Conservation (phyloP, 2,329 filamentous ascomycete genomes). For the Hypoxylon sp. region DNA sequence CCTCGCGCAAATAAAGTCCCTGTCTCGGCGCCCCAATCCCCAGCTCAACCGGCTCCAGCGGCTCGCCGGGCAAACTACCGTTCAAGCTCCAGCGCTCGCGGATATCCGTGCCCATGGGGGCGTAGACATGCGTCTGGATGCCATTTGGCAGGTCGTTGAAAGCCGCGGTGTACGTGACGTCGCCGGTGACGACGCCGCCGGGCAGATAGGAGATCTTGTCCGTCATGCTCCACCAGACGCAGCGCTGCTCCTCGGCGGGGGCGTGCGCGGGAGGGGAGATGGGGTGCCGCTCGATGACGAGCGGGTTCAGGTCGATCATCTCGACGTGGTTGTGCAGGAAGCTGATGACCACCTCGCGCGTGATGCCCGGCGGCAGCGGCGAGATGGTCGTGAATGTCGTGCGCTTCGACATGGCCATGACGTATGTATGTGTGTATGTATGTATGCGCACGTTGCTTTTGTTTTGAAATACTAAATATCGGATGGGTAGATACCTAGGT, state of each 20-base stretch:
- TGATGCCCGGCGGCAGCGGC: constrained; percentile 77
- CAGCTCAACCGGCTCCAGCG: constrained; percentile 74
- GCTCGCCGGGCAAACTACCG: constrained; percentile 80
- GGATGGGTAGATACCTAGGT: background rate
- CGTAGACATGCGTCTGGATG: constrained; percentile 86
- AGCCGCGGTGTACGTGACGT: constrained; percentile 83
- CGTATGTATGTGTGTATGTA: background rate
- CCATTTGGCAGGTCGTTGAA: constrained; percentile 82
- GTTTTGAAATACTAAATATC: background rate
- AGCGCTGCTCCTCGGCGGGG: constrained; percentile 77
- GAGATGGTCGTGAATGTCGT: constrained; percentile 83
- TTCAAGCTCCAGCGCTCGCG: constrained; percentile 83
- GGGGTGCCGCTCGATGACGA: constrained; percentile 79
- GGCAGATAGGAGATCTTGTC: constrained; percentile 84
- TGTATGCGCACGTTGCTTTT: background rate
- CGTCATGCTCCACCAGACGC: constrained; percentile 83
- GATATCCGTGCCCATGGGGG: constrained; percentile 85
- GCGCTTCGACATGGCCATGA: constrained; percentile 74
- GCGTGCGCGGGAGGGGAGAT: constrained; percentile 78
- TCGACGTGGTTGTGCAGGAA: constrained; percentile 83
- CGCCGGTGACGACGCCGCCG: constrained; percentile 73
- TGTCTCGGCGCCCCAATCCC: constrained; percentile 74
- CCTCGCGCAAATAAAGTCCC: constrained; percentile 84
- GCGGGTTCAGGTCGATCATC: constrained; percentile 91
- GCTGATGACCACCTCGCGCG: constrained; percentile 77